Conservation (phyloP, 1,284 basidiomycete species). For the Schizopora paradoxa region DNA sequence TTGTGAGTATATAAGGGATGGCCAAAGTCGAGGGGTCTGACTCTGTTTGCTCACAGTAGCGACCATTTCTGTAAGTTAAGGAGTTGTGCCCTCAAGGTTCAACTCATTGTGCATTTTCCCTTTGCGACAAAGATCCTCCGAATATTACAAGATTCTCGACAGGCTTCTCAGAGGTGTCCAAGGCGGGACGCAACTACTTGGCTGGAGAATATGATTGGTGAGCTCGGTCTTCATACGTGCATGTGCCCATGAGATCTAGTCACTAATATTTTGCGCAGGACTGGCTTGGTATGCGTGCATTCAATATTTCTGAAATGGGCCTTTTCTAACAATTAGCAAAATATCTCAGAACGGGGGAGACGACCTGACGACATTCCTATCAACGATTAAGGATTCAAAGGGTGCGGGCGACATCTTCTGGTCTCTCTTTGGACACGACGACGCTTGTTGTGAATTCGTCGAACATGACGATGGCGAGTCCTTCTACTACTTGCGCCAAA, state of each 20-base stretch:
- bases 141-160: slow-evolving; percentile 20
- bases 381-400: slow-evolving; percentile 14
- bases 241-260: too few species aligned
- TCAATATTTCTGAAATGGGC: too few species aligned
- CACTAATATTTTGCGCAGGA: too few species aligned
- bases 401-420: slow-evolving; percentile 24
- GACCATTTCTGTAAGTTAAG: slow-evolving; percentile 22
- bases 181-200: slow-evolving; percentile 21
- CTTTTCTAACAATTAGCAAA: too few species aligned
- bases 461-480: slow-evolving; percentile 21
- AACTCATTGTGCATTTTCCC: too few species aligned
- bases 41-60: slow-evolving; percentile 17
- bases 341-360: too few species aligned
- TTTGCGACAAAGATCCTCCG: slow-evolving; percentile 18
- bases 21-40: too few species aligned
- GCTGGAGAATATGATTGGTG: slow-evolving; percentile 27
- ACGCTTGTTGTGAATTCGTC: slow-evolving; percentile 23
- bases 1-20: slow-evolving; percentile 14
- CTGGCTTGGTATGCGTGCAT: too few species aligned
- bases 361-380: slow-evolving; percentile 18
- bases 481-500: slow-evolving; percentile 15
- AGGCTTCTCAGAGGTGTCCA: slow-evolving; percentile 19
- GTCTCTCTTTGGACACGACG: slow-evolving; percentile 28
- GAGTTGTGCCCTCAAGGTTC: slow-evolving; percentile 1
- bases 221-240: slow-evolving; percentile 8